Base-by-base conservation (phyloP, 371 early-diverging fungal genomes). In the Sporodiniella umbellata region DNA sequence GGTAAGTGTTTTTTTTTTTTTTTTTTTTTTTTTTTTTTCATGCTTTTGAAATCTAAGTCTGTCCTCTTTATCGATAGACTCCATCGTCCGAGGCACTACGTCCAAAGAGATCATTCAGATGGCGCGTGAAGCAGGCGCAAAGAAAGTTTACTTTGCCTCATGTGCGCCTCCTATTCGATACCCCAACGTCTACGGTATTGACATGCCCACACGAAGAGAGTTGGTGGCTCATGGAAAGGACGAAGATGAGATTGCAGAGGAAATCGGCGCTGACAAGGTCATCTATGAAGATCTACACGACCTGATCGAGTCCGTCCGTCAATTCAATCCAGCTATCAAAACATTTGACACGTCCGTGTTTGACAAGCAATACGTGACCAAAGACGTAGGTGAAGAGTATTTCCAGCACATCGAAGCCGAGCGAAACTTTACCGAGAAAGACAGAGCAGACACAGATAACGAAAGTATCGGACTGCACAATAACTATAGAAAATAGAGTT, bases 101-200 rank as follows among this genome's bases (percentile, higher is more conserved):
- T 95, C 95, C 15, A 87, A 86, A 51, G 97, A 98, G 73, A 98
- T 98, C 66, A 87, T 98, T 33, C 89, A 89, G 62, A 98, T 98
- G 98, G 98, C 98, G 10, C 86, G 97, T 23, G 98, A 98, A 40
- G 90, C 92, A 33, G 98, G 98, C 51, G 98, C 98, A 14, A 90
- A 89, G 57, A 96, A 96, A 69, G 99, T 98, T 8, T 96, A 96
- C 68, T 93, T 98, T 76, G 99, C 99, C 3, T 94, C 95, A 2
- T 95, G 96, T 48, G 92, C 99, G 0, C 99, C 99, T 26, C 88
- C 96, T 42, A 89, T 98, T 50, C 78, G 92, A 74, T 91, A 79
- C 80, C 96, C 96, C 48, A 98, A 98, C 68, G 99, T 98, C 15
- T 98, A 98, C 62, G 99, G 99, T 57, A 98, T 98, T 72, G 97